Evolutionary conservation across 2,329 filamentous ascomycete genomes (phyloP).

Genomic region (Ophiostoma sp.): DNA sequence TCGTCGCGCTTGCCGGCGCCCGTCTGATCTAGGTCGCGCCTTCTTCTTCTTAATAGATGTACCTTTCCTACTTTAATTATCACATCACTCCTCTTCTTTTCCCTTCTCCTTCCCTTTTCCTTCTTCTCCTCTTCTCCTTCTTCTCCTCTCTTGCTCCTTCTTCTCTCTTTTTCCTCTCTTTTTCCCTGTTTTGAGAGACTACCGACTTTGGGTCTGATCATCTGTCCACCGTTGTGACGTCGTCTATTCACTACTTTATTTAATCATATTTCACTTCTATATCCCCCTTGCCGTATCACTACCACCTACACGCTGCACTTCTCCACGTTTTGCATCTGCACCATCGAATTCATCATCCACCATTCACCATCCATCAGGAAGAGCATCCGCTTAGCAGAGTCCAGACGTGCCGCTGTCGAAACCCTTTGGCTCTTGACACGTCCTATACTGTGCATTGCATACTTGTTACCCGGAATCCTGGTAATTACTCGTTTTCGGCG

Average conservation of each 20-base stretch:
- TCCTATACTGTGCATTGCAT: neutral
- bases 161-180: neutral
- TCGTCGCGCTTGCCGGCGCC: neutral
- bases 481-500: neutral
- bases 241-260: neutral
- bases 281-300: neutral
- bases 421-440: neutral
- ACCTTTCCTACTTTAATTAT: neutral
- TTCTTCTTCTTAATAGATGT: constrained; percentile 10
- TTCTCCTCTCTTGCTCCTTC: neutral
- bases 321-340: neutral
- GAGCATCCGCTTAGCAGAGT: neutral
- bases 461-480: neutral
- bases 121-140: neutral
- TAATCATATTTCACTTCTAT: neutral
- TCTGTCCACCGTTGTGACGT: neutral
- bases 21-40: constrained; percentile 2
- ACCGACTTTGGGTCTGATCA: constrained; percentile 4
- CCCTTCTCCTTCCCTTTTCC: neutral
- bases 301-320: neutral
- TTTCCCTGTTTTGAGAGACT: neutral
- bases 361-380: neutral
- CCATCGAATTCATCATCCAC: neutral
- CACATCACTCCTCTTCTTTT: neutral
- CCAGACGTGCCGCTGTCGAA: neutral